A percentile compares a stretch with the other conserved stretches of the same genome.
Evolutionary conservation across 2,329 filamentous ascomycete species (phyloP).

Genomic region (Phialemoniopsis sp.): DNA sequence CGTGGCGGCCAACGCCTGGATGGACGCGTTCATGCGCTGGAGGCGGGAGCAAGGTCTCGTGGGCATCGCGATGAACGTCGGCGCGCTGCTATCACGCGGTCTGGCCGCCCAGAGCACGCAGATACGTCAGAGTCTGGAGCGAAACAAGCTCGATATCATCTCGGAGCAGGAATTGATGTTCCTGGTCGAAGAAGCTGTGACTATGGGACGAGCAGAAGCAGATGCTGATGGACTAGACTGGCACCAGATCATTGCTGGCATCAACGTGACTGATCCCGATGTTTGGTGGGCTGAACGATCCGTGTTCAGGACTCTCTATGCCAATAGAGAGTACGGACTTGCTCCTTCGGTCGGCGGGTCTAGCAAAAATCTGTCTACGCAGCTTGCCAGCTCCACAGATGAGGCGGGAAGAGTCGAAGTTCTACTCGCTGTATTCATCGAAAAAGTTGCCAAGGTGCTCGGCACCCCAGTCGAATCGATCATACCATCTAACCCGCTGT

Average conservation of each 20-base stretch:
- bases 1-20: slow-evolving; percentile 32
- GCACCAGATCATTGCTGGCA: neutral
- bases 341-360: neutral
- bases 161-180: no score
- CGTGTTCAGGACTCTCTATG: neutral
- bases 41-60: slow-evolving; percentile 26
- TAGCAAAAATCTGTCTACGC: no score
- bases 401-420: no score
- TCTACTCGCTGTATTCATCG: neutral
- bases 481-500: neutral
- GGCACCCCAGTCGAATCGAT: neutral
- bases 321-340: no score
- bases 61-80: slow-evolving; percentile 33
- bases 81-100: no score
- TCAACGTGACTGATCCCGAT: neutral
- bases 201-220: no score
- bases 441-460: neutral
- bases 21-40: slow-evolving; percentile 33
- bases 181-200: no score
- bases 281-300: neutral
- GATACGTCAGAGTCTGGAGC: no score
- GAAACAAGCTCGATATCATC: no score
- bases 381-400: no score
- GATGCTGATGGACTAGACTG: neutral
- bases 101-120: no score